These are phyloP conservation scores for Neofusicoccum sp. DNA, from an alignment of 2,329 filamentous ascomycete species.

Conservation along the genomic window DNA sequence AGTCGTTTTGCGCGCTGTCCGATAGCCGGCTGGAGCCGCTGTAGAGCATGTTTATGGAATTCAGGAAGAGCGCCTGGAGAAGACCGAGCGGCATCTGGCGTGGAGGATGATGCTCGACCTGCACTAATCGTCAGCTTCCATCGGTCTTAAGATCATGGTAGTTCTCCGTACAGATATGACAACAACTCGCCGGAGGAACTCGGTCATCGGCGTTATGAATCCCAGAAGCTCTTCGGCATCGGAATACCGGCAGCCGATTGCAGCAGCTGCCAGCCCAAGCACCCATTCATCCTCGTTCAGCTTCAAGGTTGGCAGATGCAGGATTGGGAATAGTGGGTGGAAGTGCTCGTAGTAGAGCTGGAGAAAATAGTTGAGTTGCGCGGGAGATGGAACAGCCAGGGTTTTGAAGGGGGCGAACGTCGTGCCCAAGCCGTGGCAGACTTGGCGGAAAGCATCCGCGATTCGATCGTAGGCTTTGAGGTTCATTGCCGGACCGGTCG, in stretches of 20 bases:
- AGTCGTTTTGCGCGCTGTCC: conserved; percentile 1
- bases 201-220: background rate
- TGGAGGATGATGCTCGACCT: conserved; percentile 8
- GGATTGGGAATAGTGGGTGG: conserved; percentile 10
- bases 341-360: conserved; percentile 16
- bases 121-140: background rate
- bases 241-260: conserved; percentile 4
- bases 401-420: conserved; percentile 5
- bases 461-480: conserved; percentile 14
- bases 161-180: background rate
- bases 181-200: conserved; percentile 9
- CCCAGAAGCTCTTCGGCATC: conserved; percentile 1
- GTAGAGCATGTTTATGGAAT: conserved; percentile 7
- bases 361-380: conserved; percentile 10
- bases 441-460: background rate
- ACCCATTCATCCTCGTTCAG: conserved; percentile 8
- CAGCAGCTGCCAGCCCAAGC: background rate
- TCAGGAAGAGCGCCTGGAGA: background rate
- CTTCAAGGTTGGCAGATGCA: conserved; percentile 1
- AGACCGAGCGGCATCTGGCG: conserved; percentile 6
- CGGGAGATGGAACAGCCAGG: background rate
- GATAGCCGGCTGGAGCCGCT: background rate
- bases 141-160: background rate
- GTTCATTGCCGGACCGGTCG: background rate
- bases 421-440: background rate